Percentiles rank a stretch among this genome's conserved stretches.
These are phyloP conservation scores for Alternaria triticimaculans DNA, from an alignment of 2,329 filamentous ascomycete species.

Conservation along the genomic window DNA sequence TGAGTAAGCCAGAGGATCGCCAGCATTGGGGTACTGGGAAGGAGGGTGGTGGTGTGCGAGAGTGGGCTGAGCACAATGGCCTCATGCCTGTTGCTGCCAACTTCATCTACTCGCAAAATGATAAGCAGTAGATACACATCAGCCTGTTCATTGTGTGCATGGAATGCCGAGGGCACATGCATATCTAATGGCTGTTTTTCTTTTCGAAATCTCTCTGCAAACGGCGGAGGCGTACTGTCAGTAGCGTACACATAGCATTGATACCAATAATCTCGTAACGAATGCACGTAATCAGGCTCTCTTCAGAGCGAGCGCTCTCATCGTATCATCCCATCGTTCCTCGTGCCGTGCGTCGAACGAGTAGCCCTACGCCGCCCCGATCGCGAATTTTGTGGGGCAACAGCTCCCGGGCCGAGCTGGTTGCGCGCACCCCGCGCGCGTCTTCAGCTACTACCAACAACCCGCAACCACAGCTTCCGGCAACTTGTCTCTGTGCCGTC, in stretches of 20 bases:
- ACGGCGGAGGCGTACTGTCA: neutral
- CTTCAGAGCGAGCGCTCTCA: neutral
- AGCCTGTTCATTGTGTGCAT: neutral
- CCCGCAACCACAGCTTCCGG: neutral
- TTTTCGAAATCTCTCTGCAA: neutral
- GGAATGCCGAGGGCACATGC: slow-evolving; percentile 5
- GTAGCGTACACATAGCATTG: neutral
- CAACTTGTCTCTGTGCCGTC: neutral
- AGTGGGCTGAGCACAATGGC: slow-evolving; percentile 59
- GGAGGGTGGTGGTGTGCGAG: slow-evolving; percentile 57
- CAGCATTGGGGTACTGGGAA: slow-evolving; percentile 63
- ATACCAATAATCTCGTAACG: neutral
- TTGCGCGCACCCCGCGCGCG: neutral
- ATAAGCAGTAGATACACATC: slow-evolving; percentile 51
- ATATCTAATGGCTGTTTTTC: neutral
- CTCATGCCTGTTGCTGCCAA: slow-evolving; percentile 56
- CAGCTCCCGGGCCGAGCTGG: neutral
- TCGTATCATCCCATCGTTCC: neutral
- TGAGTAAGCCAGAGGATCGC: slow-evolving; percentile 57
- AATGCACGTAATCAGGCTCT: neutral
- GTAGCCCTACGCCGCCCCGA: neutral
- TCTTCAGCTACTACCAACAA: neutral
- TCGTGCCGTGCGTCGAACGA: neutral
- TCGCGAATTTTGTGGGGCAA: neutral
- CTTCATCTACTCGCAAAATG: slow-evolving; percentile 57